phyloP scores from a whole-genome alignment of 164 flowering plant species.

The Houttuynia cordata region DNA sequence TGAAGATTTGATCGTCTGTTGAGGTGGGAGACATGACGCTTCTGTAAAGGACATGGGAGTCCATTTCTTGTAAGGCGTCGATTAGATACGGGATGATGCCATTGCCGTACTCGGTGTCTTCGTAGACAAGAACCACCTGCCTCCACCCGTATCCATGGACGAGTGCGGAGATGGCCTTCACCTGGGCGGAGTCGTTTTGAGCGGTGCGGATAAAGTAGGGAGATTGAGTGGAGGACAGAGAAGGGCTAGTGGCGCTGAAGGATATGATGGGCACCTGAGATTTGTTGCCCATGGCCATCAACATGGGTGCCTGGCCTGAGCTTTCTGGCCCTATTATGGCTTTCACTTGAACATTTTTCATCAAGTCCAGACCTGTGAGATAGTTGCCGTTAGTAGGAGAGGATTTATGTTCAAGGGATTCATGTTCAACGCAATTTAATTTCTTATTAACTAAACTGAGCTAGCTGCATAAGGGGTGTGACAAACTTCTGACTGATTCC shows the following conservation, averaged over 20 bases:
- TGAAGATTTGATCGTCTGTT: constrained; percentile 6
- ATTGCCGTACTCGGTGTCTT: constrained; percentile 15
- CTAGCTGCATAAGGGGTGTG: no score
- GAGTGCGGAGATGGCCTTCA: constrained; percentile 8
- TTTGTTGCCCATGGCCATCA: constrained; percentile 11
- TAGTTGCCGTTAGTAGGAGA: no score
- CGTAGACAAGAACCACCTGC: constrained; percentile 10
- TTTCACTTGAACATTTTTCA: constrained; percentile 11
- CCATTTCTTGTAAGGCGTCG: constrained; percentile 12
- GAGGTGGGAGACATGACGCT: constrained; percentile 6
- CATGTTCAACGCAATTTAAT: no score
- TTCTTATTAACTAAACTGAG: no score
- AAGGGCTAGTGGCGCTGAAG: constrained; percentile 16
- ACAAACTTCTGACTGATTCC: no score
- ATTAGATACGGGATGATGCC: constrained; percentile 11
- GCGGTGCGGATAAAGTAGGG: no score
- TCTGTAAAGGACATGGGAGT: constrained; percentile 7
- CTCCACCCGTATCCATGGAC: constrained; percentile 15
- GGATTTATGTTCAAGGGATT: no score
- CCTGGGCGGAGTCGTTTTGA: no score
- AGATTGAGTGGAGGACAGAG: constrained; percentile 7
- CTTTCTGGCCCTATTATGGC: constrained; percentile 12
- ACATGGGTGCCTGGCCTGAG: constrained; percentile 7
- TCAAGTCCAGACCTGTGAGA: constrained; percentile 11
- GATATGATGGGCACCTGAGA: constrained; percentile 17